Conservation (phyloP, 2,329 filamentous ascomycete species). For the Pyrenophora tritici-repentis region DNA sequence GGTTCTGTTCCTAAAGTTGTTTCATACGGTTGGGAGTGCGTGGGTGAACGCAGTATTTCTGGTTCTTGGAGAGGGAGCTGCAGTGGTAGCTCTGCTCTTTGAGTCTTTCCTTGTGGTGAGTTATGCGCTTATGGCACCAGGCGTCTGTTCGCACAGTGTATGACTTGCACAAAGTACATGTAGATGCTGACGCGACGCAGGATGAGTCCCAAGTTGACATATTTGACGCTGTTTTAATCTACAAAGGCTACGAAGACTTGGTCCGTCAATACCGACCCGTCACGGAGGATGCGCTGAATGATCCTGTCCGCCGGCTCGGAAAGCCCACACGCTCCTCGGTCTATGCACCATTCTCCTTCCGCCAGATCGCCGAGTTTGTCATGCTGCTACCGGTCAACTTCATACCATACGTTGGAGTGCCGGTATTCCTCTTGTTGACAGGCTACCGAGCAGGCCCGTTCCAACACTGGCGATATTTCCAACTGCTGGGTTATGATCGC, state of each 20-base stretch:
- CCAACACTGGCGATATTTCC: conserved; percentile 89
- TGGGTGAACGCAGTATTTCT: conserved; percentile 88
- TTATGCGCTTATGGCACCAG: not conserved
- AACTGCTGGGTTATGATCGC: conserved; percentile 74
- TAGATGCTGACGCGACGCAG: conserved; percentile 12
- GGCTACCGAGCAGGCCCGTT: conserved; percentile 86
- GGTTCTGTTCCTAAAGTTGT: conserved; percentile 84
- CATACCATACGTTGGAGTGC: conserved; percentile 79
- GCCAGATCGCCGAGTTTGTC: conserved; percentile 87
- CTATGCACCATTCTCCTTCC: conserved; percentile 86
- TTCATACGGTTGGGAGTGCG: conserved; percentile 78
- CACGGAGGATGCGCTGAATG: conserved; percentile 68
- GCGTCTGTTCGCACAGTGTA: too few relatives aligned
- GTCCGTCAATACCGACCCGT: conserved; percentile 56
- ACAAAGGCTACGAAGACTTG: conserved; percentile 68
- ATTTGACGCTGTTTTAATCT: conserved; percentile 78
- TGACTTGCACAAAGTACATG: not conserved
- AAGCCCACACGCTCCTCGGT: conserved; percentile 76
- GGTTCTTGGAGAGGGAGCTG: conserved; percentile 71
- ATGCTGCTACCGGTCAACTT: conserved; percentile 74
- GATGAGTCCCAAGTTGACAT: conserved; percentile 78
- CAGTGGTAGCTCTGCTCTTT: conserved; percentile 63
- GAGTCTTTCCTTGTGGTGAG: conserved; percentile 55
- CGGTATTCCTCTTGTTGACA: conserved; percentile 84
- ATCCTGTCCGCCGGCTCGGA: conserved; percentile 78